A percentile compares a stretch with the other conserved stretches of the same genome.
Conservation (phyloP, 192 early-diverging fungal genomes). For the Radiomyces spectabilis region DNA sequence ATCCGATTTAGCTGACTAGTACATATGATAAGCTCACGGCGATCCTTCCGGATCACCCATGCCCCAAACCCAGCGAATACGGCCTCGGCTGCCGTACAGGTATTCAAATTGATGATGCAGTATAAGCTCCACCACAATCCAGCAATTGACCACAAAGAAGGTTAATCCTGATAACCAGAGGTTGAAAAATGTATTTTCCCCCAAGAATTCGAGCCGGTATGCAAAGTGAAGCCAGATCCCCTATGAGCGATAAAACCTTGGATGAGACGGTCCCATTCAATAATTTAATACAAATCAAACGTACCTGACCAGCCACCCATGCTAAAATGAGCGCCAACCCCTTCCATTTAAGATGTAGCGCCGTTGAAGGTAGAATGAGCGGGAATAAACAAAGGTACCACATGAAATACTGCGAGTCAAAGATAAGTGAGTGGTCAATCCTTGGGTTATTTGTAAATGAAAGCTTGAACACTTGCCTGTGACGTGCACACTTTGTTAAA, state of each 20-base stretch:
- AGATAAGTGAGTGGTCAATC: neutral
- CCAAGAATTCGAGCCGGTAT: constrained; percentile 83
- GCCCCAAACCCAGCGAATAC: constrained; percentile 41
- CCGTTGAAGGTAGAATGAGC: constrained; percentile 65
- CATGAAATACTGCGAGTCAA: constrained; percentile 83
- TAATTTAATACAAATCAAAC: neutral
- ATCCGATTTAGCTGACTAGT: no score
- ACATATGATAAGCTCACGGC: no score
- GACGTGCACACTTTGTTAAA: constrained; percentile 97
- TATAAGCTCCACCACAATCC: constrained; percentile 57
- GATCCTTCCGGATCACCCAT: constrained; percentile 29
- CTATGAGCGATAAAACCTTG: no score
- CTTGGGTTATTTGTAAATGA: neutral
- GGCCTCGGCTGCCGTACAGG: constrained; percentile 38
- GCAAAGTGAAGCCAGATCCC: constrained; percentile 81
- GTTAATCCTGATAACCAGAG: constrained; percentile 67
- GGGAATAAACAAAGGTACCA: constrained; percentile 96
- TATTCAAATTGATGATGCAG: constrained; percentile 37
- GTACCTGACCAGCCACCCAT: constrained; percentile 69
- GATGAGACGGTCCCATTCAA: no score
- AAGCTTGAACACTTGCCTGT: constrained; percentile 51
- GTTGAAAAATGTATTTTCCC: constrained; percentile 68
- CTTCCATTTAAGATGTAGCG: constrained; percentile 33
- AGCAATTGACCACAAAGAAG: constrained; percentile 69
- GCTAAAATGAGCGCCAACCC: constrained; percentile 47